Evolutionary conservation across 768 basidiomycete species (phyloP).

Genomic region (Amanita pallidorosea): DNA sequence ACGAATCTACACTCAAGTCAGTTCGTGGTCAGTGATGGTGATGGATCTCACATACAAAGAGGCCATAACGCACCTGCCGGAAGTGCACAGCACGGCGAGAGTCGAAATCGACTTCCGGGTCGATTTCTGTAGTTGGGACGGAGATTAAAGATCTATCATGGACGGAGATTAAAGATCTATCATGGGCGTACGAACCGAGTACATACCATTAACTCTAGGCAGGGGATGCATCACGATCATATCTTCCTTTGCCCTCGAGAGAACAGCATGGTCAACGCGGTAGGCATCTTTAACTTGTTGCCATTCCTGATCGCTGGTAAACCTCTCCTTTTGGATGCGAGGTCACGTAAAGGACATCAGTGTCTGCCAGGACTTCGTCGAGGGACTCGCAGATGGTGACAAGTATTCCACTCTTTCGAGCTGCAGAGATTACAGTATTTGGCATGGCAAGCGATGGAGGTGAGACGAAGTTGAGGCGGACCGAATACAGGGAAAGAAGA

Average conservation of each 20-base stretch:
- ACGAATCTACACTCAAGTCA: slow-evolving; percentile 15
- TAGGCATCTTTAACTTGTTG: slow-evolving; percentile 86
- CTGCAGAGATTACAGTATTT: slow-evolving; percentile 67
- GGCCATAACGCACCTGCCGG: slow-evolving; percentile 96
- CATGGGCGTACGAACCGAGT: neutral
- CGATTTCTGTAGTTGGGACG: slow-evolving; percentile 64
- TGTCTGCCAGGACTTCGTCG: slow-evolving; percentile 84
- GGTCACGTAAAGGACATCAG: slow-evolving; percentile 97
- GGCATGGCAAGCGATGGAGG: slow-evolving; percentile 87
- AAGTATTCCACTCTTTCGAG: slow-evolving; percentile 71
- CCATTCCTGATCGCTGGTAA: slow-evolving; percentile 76
- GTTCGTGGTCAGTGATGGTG: neutral
- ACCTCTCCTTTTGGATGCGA: slow-evolving; percentile 91
- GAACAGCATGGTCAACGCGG: slow-evolving; percentile 86
- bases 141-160: no score
- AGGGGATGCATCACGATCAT: slow-evolving; percentile 99
- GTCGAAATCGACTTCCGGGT: slow-evolving; percentile 97
- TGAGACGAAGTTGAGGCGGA: slow-evolving; percentile 92
- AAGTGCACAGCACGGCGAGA: slow-evolving; percentile 91
- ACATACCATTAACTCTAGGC: slow-evolving; percentile 77
- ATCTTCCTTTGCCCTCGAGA: slow-evolving; percentile 88
- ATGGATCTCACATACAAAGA: slow-evolving; percentile 63
- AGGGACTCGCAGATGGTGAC: slow-evolving; percentile 80
- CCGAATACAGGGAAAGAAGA: slow-evolving; percentile 83
- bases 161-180: no score